Percentiles rank a stretch among this genome's conserved stretches.
Evolutionary conservation across 257 asterid species (phyloP).

Genomic region (Voacanga thouarsii): DNA sequence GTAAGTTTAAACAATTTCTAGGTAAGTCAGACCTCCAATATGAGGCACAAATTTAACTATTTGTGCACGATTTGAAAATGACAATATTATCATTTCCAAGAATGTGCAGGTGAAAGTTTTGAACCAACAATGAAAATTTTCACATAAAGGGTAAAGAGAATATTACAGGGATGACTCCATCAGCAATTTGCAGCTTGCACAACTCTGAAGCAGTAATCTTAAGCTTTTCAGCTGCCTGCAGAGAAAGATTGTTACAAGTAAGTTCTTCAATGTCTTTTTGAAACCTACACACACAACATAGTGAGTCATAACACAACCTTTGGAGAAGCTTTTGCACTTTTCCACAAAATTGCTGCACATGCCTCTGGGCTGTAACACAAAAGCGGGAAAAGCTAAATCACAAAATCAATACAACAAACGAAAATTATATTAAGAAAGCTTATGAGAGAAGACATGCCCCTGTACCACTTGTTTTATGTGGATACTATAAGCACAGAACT

Average conservation of each 20-base stretch:
- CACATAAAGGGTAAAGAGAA: slow-evolving; percentile 23
- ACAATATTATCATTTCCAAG: not conserved
- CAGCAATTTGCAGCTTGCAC: slow-evolving; percentile 58
- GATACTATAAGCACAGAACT: not conserved
- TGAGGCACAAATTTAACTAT: slow-evolving; percentile 1
- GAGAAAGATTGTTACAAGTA: slow-evolving; percentile 23
- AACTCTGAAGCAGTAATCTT: slow-evolving; percentile 81
- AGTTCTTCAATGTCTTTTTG: slow-evolving; percentile 22
- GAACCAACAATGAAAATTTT: not conserved
- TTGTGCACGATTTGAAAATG: not conserved
- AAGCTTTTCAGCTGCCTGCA: slow-evolving; percentile 96
- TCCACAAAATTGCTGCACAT: slow-evolving; percentile 94
- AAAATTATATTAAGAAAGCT: not conserved
- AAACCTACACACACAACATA: slow-evolving; percentile 7
- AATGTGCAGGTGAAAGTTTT: not conserved
- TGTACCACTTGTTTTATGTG: not conserved
- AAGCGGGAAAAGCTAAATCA: slow-evolving; percentile 13
- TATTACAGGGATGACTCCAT: slow-evolving; percentile 81
- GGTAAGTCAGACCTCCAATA: not conserved
- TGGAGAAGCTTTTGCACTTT: slow-evolving; percentile 79
- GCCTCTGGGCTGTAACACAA: slow-evolving; percentile 86
- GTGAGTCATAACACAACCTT: slow-evolving; percentile 46
- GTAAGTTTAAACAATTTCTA: not conserved
- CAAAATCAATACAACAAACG: slow-evolving; percentile 8
- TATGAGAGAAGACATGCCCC: not conserved